A percentile compares a stretch with the other conserved stretches of the same genome.
Evolutionary conservation across 768 basidiomycete genomes (phyloP).

Genomic region (Serendipita indica): DNA sequence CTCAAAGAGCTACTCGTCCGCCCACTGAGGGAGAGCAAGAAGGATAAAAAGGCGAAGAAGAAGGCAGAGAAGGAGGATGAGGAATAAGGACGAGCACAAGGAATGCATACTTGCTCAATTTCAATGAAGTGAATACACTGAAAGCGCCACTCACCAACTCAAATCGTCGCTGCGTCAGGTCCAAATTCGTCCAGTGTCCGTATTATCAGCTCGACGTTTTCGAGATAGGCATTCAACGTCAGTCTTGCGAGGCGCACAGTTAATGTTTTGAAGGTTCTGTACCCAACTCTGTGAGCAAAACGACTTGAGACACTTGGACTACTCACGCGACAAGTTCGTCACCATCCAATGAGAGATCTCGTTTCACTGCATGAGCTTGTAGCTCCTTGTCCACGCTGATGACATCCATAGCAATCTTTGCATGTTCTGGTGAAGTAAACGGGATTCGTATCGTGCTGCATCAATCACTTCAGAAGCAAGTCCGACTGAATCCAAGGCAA

Average conservation of each 20-base stretch:
- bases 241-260: slow-evolving; percentile 78
- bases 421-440: slow-evolving; percentile 59
- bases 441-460: slow-evolving; percentile 61
- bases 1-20: slow-evolving; percentile 64
- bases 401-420: slow-evolving; percentile 62
- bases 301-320: neutral
- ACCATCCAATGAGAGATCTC: slow-evolving; percentile 50
- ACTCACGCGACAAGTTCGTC: slow-evolving; percentile 65
- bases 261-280: slow-evolving; percentile 56
- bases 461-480: slow-evolving; percentile 4
- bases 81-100: slow-evolving; percentile 12
- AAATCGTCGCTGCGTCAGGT: slow-evolving; percentile 34
- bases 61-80: slow-evolving; percentile 26
- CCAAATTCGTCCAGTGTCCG: slow-evolving; percentile 73
- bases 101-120: slow-evolving; percentile 3
- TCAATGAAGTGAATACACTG: neutral
- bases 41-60: slow-evolving; percentile 77
- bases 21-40: slow-evolving; percentile 77
- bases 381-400: slow-evolving; percentile 81
- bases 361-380: slow-evolving; percentile 64
- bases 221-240: slow-evolving; percentile 72
- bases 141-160: neutral
- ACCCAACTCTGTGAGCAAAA: neutral
- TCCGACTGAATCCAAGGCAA: neutral
- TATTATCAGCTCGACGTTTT: slow-evolving; percentile 74